Evolutionary conservation across 805 yeast species (phyloP), one percentile per base, ranked within the genome.

Genomic region (Candida pseudoglaebosa): DNA sequence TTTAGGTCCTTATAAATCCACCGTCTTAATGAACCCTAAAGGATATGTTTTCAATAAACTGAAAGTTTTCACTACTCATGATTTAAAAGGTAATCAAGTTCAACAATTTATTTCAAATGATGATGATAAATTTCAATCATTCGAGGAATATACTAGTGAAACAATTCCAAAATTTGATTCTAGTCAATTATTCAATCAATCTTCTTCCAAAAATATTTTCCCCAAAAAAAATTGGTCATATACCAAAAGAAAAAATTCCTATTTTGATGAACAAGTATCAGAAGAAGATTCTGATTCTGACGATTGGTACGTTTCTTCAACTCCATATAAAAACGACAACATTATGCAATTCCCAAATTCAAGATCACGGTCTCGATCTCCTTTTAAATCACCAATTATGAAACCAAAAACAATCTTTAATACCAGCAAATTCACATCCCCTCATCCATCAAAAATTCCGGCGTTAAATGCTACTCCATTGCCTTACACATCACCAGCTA

Each of bases 1-100:
- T 2, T 42, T 39, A 21, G 71, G 70, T 1, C 66, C 66, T 1
- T 49, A 41, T 28, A 45, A 45, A 19, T 47, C 54, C 4, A 36
- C 45, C 2, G 46, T 43, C 3, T 47, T 49, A 43, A 49, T 47
- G 20, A 61, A 49, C 16, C 38, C 41, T 24, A 57, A 49, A 31
- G 57, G 59, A 16, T 59, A 57, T 36, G 47, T 48, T 16, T 55
- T 54, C 46, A 61, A 57, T 17, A 59, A 58, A 36, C 49, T 69
- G 53, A 70, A 65, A 37, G 59, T 75, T 2, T 79, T 79, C 48
- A 62, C 67, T 17, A 73, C 76, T 9, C 84, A 80, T 48, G 77
- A 77, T 47, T 47, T 61, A 14, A 53, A 65, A 34, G 74, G 74
- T 15, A 37, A 42, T 2, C 26, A 60, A 57, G 21, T 57, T 52